These are phyloP conservation scores for Talaromyces sp. DNA, from an alignment of 2,329 filamentous ascomycete species.

Conservation along the genomic window DNA sequence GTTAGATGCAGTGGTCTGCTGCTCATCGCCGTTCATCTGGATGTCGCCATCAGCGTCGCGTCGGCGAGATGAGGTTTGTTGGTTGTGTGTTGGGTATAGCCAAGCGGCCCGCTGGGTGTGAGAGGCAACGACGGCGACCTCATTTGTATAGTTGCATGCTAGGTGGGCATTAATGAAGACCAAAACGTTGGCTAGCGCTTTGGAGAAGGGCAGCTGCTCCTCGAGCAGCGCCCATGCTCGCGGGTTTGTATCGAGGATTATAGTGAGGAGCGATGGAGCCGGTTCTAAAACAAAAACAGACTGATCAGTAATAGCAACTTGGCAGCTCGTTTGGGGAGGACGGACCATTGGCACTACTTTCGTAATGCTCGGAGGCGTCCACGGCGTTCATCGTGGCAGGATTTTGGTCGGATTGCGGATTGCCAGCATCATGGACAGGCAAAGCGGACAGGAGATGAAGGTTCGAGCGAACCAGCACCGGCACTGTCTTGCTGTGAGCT, in stretches of 20 bases:
- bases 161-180: constrained; percentile 97
- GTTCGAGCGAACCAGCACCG: constrained; percentile 11
- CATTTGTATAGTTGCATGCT: constrained; percentile 87
- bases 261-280: constrained; percentile 75
- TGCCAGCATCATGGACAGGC: constrained; percentile 11
- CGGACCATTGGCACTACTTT: constrained; percentile 41
- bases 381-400: constrained; percentile 56
- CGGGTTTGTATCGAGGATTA: constrained; percentile 94
- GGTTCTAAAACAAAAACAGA: constrained; percentile 36
- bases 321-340: background rate
- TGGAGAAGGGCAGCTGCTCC: constrained; percentile 69
- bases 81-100: constrained; percentile 67
- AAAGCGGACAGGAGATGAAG: constrained; percentile 1
- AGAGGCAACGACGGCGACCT: constrained; percentile 84
- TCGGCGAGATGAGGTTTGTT: constrained; percentile 12
- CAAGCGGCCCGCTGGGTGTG: constrained; percentile 82
- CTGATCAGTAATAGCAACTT: background rate
- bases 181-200: constrained; percentile 80
- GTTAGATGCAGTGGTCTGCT: constrained; percentile 16
- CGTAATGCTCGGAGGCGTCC: constrained; percentile 56
- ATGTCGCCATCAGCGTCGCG: constrained; percentile 46
- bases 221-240: constrained; percentile 83
- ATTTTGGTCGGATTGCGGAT: constrained; percentile 1
- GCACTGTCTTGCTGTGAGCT: constrained; percentile 5
- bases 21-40: constrained; percentile 49